Base-by-base conservation (phyloP, 805 yeast species). In the Candida ulmi region DNA sequence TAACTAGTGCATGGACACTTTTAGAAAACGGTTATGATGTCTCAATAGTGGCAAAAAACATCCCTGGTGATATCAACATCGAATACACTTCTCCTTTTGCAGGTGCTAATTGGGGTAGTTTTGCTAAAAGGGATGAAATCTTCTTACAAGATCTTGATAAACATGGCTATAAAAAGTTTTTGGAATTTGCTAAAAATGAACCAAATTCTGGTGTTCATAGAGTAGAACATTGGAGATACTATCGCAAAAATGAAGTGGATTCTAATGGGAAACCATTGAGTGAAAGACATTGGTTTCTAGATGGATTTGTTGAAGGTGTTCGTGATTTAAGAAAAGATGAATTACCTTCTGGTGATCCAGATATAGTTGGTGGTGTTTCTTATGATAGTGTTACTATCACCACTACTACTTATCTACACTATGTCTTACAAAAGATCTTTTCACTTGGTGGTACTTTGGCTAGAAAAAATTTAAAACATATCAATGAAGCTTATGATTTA, bases 61-160 rank as follows among this genome's bases (percentile, higher is more conserved):
- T 79, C 21, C 85, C 85, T 2, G 82, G 83, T 1, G 85, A 80
- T 38, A 52, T 63, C 24, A 68, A 70, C 37, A 62, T 69, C 30
- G 68, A 69, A 9, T 81, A 76, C 52, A 70, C 84, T 3, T 77
- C 83, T 0, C 86, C 87, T 3, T 74, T 68, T 54, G 88, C 87
- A 0, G 88, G 88, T 4, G 88, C 87, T 34, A 76, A 80, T 48
- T 81, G 87, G 85, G 67, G 65, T 35, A 73, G 83, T 11, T 76
- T 78, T 59, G 86, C 84, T 2, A 30, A 48, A 1, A 42, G 44
- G 1, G 62, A 63, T 4, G 76, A 74, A 17, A 28, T 26, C 5
- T 52, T 46, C 8, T 55, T 64, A 17, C 75, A 71, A 41, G 52
- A 60, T 12, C 50, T 63, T 17, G 88, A 81, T 50, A 58, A 58